These are phyloP conservation scores for Cicer judaicum DNA, from an alignment of 306 rosid genomes.

Conservation along the genomic window DNA sequence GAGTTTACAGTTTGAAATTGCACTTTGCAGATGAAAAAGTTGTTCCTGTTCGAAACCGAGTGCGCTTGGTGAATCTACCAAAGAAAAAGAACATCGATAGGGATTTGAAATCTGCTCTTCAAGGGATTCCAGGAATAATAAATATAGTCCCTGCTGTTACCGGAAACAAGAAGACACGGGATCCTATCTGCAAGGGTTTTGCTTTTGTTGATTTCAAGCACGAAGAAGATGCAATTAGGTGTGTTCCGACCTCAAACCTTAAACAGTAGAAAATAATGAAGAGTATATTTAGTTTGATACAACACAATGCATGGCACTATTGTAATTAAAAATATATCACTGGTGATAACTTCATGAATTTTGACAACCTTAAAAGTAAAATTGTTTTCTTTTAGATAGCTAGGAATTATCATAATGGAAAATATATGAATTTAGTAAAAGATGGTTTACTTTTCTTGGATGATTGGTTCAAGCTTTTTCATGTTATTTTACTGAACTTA, in stretches of 20 bases:
- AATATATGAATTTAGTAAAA: constrained; percentile 13
- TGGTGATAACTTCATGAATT: constrained; percentile 35
- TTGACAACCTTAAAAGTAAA: background rate
- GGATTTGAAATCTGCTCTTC: constrained; percentile 74
- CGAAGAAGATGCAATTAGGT: constrained; percentile 75
- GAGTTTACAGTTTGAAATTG: constrained; percentile 34
- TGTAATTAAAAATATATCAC: constrained; percentile 3
- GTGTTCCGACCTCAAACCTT: constrained; percentile 35
- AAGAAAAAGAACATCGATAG: constrained; percentile 78
- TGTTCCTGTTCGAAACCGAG: constrained; percentile 58
- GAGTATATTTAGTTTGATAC: constrained; percentile 28
- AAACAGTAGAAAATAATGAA: constrained; percentile 10
- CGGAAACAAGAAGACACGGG: constrained; percentile 94
- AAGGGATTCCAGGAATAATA: constrained; percentile 65
- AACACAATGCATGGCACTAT: constrained; percentile 20
- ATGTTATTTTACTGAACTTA: constrained; percentile 16
- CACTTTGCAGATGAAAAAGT: constrained; percentile 55
- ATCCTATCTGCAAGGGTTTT: constrained; percentile 91
- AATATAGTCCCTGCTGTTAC: constrained; percentile 68
- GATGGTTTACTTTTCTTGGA: constrained; percentile 30
- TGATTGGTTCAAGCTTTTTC: constrained; percentile 28
- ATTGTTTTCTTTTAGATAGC: constrained; percentile 2
- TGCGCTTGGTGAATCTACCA: constrained; percentile 74
- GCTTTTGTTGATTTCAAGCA: constrained; percentile 78
- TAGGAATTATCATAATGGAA: constrained; percentile 19